Conservation (phyloP, 768 basidiomycete species). For the Suillus brevipes region DNA sequence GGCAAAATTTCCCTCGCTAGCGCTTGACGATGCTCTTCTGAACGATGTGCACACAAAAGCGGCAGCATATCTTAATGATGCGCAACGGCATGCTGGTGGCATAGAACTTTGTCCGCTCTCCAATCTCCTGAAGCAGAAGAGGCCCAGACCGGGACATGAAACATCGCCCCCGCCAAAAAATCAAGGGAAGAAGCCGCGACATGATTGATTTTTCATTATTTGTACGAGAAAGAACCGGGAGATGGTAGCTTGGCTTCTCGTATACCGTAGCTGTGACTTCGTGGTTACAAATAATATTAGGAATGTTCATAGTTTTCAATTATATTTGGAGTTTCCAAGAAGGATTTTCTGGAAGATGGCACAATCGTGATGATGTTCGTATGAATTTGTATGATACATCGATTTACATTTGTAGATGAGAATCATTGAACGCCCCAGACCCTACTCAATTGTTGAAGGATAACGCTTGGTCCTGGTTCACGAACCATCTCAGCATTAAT, state of each 20-base stretch:
- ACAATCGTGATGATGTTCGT: not conserved
- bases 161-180: not conserved
- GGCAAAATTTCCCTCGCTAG: not conserved
- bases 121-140: not conserved
- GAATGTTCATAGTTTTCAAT: not conserved
- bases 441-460: no score
- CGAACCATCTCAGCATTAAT: slow-evolving; percentile 51
- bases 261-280: not conserved
- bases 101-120: not conserved
- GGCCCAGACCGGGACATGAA: not conserved
- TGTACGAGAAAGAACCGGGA: not conserved
- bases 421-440: no score
- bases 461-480: slow-evolving; percentile 9
- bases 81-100: not conserved
- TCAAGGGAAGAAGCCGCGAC: not conserved
- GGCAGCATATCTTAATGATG: not conserved
- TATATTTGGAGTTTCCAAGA: not conserved
- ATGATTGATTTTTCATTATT: not conserved
- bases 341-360: not conserved
- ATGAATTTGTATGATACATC: no score
- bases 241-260: not conserved
- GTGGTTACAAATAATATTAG: not conserved
- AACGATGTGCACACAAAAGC: not conserved
- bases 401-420: no score
- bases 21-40: not conserved